Evolutionary conservation across 2,329 filamentous ascomycete genomes (phyloP), one percentile per base, ranked within the genome.

Genomic region (Colletotrichum eremochloae): DNA sequence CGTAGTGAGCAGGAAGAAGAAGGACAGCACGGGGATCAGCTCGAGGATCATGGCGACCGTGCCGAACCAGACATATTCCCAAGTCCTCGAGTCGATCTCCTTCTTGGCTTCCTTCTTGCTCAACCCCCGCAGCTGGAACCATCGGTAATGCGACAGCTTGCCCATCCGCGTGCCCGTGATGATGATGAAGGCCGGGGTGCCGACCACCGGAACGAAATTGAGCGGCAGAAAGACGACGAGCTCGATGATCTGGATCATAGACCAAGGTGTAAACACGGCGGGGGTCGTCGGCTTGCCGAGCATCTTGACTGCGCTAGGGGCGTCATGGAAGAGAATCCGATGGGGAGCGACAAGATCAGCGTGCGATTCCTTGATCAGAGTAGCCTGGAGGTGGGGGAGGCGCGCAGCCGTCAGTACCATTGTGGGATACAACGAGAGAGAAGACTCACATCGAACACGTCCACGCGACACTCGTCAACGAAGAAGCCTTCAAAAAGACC

Each of bases 1-100:
- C 3, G 93, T 95, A 0, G 96, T 98, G 75, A 99, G 84, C 50
- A 98, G 86, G 80, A 98, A 98, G 79, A 98, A 91, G 87, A 99
- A 97, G n/a, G 93, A 97, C 61, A 98, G 82, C 15, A 96, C 87
- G 1, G 96, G 96, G 11, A 98, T 87, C n/a, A 98, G 87, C 82
- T 98, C 94, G 38, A 98, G 82, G 8, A 94, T 81, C 84, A 98
- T 90, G 62, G 95, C 94, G 5, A 96, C 87, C 0, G 93, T 94
- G 20, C 96, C 96, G 78, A 98, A 98, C 94, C 94, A 97, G 18
- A 94, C 92, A 80, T 98, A 98, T 71, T 96, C 93, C 89, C 94
- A 93, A 74, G 89, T 86, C 65, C 92, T 88, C 55, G 85, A 85
- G 71, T 87, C 87, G 38, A 96, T 89, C 76, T 93, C 94, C 38